These are phyloP conservation scores for Sistotremastrum niveocremeum DNA, from an alignment of 768 basidiomycete species.

Conservation along the genomic window DNA sequence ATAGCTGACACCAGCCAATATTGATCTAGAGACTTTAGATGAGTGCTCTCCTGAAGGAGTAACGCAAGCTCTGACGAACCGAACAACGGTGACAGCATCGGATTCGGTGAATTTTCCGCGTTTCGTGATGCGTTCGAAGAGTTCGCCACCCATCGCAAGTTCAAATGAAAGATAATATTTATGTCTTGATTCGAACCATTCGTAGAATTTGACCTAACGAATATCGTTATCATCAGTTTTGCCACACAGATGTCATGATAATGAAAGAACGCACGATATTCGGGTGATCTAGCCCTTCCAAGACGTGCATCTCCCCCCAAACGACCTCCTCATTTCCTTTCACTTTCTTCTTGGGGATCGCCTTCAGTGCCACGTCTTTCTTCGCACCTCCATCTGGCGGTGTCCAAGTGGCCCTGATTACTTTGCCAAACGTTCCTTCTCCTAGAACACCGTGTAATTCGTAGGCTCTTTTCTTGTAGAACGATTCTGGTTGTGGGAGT, in stretches of 20 bases:
- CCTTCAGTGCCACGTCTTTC: slow-evolving; percentile 75
- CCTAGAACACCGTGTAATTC: slow-evolving; percentile 64
- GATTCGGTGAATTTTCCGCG: slow-evolving; percentile 89
- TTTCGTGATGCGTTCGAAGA: slow-evolving; percentile 78
- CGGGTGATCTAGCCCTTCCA: slow-evolving; percentile 79
- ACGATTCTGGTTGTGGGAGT: slow-evolving; percentile 75
- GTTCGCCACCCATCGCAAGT: slow-evolving; percentile 86
- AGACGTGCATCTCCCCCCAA: slow-evolving; percentile 87
- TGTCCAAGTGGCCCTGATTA: slow-evolving; percentile 46
- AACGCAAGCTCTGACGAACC: slow-evolving; percentile 28
- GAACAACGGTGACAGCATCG: slow-evolving; percentile 69
- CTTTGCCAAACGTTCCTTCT: slow-evolving; percentile 82
- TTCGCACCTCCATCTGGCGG: slow-evolving; percentile 20
- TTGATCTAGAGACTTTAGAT: slow-evolving; percentile 37
- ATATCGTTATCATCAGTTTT: not conserved
- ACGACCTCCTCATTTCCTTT: slow-evolving; percentile 83
- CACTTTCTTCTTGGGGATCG: slow-evolving; percentile 92
- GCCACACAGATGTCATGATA: slow-evolving; percentile 6
- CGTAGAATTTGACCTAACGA: slow-evolving; percentile 84
- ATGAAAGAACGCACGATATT: slow-evolving; percentile 55
- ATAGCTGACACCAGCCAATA: slow-evolving; percentile 77
- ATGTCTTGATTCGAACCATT: slow-evolving; percentile 87
- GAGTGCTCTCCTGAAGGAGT: not conserved
- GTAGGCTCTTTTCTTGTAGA: slow-evolving; percentile 74
- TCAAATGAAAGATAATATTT: slow-evolving; percentile 97